phyloP scores from a whole-genome alignment of 2,329 filamentous ascomycete genomes.

The Diaporthe vexans region DNA sequence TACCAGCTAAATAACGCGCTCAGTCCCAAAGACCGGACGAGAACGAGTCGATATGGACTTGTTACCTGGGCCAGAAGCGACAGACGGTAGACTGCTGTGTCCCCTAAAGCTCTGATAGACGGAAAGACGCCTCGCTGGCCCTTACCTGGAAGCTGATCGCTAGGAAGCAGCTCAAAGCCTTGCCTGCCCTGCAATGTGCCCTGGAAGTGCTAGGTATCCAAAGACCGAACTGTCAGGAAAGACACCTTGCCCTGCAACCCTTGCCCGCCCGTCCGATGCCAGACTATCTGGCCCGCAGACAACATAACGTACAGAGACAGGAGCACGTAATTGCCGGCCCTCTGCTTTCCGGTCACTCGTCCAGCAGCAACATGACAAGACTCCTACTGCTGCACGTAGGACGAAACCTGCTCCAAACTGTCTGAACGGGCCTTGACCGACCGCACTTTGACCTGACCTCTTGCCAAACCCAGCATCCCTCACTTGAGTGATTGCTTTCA shows the following conservation, averaged over 20 bases:
- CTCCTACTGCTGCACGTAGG: background rate
- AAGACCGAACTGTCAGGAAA: background rate
- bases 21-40: too few relatives aligned
- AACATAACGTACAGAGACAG: background rate
- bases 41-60: too few relatives aligned
- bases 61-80: too few relatives aligned
- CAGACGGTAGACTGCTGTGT: too few relatives aligned
- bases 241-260: background rate
- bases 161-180: background rate
- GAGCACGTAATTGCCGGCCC: background rate
- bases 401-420: background rate
- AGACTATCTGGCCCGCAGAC: too few relatives aligned
- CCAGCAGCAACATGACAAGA: background rate
- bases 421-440: too few relatives aligned
- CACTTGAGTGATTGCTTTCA: background rate
- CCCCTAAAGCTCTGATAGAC: background rate
- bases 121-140: too few relatives aligned
- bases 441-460: background rate
- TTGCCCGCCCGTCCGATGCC: background rate
- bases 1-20: background rate
- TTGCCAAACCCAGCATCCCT: background rate
- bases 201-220: background rate
- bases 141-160: too few relatives aligned
- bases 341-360: background rate
- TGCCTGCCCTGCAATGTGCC: too few relatives aligned